Evolutionary conservation across 345 rosid genomes (phyloP).

Genomic region (Syzygium aqueum): DNA sequence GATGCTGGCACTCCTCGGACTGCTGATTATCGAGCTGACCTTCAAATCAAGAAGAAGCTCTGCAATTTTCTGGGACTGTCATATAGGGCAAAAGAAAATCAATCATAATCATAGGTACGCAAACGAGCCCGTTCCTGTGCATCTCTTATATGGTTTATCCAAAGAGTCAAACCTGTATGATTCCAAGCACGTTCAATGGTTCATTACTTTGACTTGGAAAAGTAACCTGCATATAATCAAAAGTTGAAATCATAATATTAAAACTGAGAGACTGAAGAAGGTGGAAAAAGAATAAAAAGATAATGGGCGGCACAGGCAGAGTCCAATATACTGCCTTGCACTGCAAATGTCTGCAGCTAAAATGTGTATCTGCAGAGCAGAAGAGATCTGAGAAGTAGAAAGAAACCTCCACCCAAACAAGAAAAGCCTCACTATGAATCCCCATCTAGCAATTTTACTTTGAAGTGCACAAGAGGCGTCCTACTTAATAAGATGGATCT

Average conservation of each 20-base stretch:
- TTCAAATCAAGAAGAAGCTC: constrained; percentile 86
- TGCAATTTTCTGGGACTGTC: constrained; percentile 87
- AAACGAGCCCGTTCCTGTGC: background rate
- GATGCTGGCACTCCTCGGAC: constrained; percentile 41
- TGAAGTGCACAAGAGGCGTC: background rate
- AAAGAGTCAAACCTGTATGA: constrained; percentile 50
- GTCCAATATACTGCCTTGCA: background rate
- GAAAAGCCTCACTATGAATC: background rate
- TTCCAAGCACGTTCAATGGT: constrained; percentile 74
- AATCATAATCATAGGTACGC: background rate
- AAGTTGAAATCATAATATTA: background rate
- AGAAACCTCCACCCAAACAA: background rate
- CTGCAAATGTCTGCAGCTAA: background rate
- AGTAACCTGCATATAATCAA: constrained; percentile 24
- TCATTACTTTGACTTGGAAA: constrained; percentile 24
- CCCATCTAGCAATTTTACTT: background rate
- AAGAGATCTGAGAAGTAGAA: background rate
- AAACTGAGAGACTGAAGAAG: background rate
- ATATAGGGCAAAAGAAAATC: constrained; percentile 9
- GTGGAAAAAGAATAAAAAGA: background rate
- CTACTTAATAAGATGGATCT: background rate
- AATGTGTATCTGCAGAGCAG: background rate
- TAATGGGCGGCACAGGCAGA: background rate
- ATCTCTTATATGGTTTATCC: background rate
- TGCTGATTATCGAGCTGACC: constrained; percentile 50